Conservation (phyloP, 345 rosid genomes). For the Chamaenerion angustifolium region DNA sequence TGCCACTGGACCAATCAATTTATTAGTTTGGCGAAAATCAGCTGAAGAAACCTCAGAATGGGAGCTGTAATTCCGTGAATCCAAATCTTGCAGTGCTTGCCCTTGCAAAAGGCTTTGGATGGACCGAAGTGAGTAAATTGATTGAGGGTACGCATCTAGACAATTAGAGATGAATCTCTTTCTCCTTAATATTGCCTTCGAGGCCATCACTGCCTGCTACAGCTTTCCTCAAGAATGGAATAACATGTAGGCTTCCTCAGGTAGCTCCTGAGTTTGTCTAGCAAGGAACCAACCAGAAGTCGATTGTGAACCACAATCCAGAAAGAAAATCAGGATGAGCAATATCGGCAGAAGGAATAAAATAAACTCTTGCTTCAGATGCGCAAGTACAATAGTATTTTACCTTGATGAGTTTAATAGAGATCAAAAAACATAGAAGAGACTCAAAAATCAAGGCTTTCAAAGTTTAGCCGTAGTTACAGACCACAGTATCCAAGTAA, state of each 20-base stretch:
- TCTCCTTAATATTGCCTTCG: constrained; percentile 58
- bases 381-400: too few relatives aligned
- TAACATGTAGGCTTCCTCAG: constrained; percentile 2
- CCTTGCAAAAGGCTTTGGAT: constrained; percentile 16
- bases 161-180: constrained; percentile 32
- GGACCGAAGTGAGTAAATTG: constrained; percentile 14
- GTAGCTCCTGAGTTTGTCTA: not conserved
- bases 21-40: constrained; percentile 12
- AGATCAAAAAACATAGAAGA: too few relatives aligned
- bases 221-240: constrained; percentile 9
- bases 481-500: too few relatives aligned
- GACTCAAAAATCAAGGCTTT: too few relatives aligned
- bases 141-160: constrained; percentile 13
- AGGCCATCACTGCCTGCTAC: constrained; percentile 36
- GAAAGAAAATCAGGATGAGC: too few relatives aligned
- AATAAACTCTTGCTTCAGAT: too few relatives aligned
- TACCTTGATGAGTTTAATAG: too few relatives aligned
- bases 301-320: too few relatives aligned
- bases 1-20: constrained; percentile 3
- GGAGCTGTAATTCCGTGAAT: constrained; percentile 18
- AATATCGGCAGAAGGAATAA: too few relatives aligned
- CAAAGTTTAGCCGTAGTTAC: too few relatives aligned
- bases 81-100: constrained; percentile 12
- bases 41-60: constrained; percentile 5
- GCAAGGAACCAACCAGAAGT: too few relatives aligned